A percentile compares a stretch with the other conserved stretches of the same genome.
Conservation (phyloP, 1,284 basidiomycete species). For the Cutaneotrichosporon mucoides region DNA sequence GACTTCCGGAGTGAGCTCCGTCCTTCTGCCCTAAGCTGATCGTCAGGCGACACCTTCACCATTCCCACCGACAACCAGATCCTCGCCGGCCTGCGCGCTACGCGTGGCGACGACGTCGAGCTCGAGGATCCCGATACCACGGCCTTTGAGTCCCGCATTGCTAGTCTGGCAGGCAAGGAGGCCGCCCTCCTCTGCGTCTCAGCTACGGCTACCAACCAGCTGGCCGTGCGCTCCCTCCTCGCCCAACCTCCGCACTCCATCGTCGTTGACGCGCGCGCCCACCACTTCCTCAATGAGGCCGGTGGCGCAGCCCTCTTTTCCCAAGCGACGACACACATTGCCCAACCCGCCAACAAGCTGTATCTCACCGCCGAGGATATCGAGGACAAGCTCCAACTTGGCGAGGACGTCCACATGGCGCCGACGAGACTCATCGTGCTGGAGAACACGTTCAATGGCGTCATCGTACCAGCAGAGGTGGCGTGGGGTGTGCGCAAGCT, state of each 20-base stretch:
- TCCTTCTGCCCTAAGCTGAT: too few species aligned
- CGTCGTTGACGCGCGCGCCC: slow-evolving; percentile 74
- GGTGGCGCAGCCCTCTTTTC: slow-evolving; percentile 88
- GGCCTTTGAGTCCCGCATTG: slow-evolving; percentile 74
- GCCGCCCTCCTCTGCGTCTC: slow-evolving; percentile 75
- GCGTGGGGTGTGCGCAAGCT: slow-evolving; percentile 76
- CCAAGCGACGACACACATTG: slow-evolving; percentile 63
- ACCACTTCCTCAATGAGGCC: slow-evolving; percentile 59
- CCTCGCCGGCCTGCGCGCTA: slow-evolving; percentile 50
- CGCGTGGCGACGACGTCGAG: slow-evolving; percentile 55
- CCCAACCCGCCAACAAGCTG: slow-evolving; percentile 41
- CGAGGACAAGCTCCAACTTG: slow-evolving; percentile 64
- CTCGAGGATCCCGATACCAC: slow-evolving; percentile 56
- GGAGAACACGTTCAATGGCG: slow-evolving; percentile 90
- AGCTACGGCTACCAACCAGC: slow-evolving; percentile 86
- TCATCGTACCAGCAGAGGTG: slow-evolving; percentile 87
- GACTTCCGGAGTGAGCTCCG: slow-evolving; percentile 50
- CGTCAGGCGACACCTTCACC: slow-evolving; percentile 52
- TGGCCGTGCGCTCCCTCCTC: slow-evolving; percentile 79
- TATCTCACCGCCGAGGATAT: slow-evolving; percentile 79
- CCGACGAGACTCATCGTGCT: slow-evolving; percentile 77
- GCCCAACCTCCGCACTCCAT: slow-evolving; percentile 80
- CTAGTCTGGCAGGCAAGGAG: slow-evolving; percentile 71
- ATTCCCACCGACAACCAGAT: slow-evolving; percentile 54
- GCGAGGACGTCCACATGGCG: slow-evolving; percentile 69